Evolutionary conservation across 202 grass and related monocot species (phyloP).

Genomic region (Thinopyrum obtusiflorum): DNA sequence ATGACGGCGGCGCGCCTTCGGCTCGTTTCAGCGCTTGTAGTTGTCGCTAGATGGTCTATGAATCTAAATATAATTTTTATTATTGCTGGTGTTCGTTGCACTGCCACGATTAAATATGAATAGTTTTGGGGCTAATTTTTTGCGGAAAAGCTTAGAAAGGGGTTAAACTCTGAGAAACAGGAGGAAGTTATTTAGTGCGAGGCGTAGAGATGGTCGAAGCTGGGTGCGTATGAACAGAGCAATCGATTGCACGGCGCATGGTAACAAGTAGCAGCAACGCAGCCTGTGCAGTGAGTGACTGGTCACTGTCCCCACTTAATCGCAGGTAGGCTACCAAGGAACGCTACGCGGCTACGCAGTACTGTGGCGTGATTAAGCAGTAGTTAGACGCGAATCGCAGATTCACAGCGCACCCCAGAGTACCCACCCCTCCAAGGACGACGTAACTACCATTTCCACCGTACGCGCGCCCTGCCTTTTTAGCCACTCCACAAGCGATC

Average conservation of each 20-base stretch:
- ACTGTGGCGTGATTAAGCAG: neutral
- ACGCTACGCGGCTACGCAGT: neutral
- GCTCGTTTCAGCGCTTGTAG: too few relatives aligned
- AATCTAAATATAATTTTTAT: too few relatives aligned
- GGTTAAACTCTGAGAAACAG: too few relatives aligned
- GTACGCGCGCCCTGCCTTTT: neutral
- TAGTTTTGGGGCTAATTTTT: too few relatives aligned
- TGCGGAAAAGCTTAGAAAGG: too few relatives aligned
- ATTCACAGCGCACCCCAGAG: neutral
- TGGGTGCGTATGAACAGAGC: neutral
- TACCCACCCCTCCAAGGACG: constrained; percentile 29
- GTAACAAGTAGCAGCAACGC: neutral
- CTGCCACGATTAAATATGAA: too few relatives aligned
- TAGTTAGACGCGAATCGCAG: constrained; percentile 14
- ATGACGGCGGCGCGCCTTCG: too few relatives aligned
- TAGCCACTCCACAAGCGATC: constrained; percentile 26
- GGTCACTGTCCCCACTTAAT: neutral
- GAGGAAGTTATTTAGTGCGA: too few relatives aligned
- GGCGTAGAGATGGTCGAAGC: too few relatives aligned
- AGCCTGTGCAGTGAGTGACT: neutral
- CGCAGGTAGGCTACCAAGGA: neutral
- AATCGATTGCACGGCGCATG: neutral
- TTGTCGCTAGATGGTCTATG: too few relatives aligned
- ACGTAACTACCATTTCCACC: neutral
- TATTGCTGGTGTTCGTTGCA: too few relatives aligned